phyloP scores from a whole-genome alignment of 2,329 filamentous ascomycete species.

The Ceratocystis ficicola region DNA sequence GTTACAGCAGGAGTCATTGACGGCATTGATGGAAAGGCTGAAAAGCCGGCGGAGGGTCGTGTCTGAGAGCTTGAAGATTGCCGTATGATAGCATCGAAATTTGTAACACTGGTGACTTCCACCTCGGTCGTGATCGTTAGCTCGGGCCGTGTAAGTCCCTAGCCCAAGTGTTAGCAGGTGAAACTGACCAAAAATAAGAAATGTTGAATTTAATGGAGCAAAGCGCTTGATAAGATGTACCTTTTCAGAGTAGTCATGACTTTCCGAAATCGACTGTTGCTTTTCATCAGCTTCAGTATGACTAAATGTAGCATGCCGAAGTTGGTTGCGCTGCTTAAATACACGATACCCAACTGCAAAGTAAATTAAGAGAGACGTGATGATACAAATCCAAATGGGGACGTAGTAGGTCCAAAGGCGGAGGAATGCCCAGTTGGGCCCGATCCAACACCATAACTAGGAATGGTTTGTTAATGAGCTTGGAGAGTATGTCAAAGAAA shows the following conservation, averaged over 20 bases:
- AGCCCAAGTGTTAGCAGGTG: not conserved
- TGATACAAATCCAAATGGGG: conserved; percentile 48
- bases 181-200: not conserved
- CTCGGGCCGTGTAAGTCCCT: conserved; percentile 28
- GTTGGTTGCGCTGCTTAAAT: conserved; percentile 44
- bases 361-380: conserved; percentile 44
- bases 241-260: conserved; percentile 30
- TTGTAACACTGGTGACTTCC: conserved; percentile 15
- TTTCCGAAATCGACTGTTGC: conserved; percentile 25
- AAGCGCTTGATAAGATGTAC: conserved; percentile 23
- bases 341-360: conserved; percentile 47
- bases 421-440: conserved; percentile 40
- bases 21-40: conserved; percentile 3
- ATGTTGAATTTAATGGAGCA: not conserved
- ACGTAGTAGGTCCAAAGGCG: conserved; percentile 52
- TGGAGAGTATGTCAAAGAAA: conserved; percentile 4
- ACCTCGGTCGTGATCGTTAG: conserved; percentile 44
- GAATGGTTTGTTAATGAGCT: not conserved
- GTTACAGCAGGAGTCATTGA: not conserved
- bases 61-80: conserved; percentile 3
- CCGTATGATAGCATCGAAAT: conserved; percentile 12
- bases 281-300: conserved; percentile 25
- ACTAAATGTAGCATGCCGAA: conserved; percentile 37
- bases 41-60: conserved; percentile 1
- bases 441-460: conserved; percentile 53